phyloP scores from a whole-genome alignment of 805 yeast species.

The Wickerhamomyces bovis region DNA sequence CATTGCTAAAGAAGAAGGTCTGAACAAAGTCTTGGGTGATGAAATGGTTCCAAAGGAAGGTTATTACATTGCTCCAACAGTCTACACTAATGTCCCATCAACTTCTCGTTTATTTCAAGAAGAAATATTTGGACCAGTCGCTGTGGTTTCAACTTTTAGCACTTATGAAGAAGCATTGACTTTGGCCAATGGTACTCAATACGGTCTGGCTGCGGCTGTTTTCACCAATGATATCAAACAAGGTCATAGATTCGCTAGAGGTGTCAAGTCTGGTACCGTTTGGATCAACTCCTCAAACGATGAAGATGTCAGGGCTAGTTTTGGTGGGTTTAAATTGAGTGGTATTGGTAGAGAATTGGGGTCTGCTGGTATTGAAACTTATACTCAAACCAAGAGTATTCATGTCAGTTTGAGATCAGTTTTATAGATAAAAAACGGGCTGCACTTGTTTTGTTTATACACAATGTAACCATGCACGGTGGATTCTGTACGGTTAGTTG shows the following conservation, averaged over 20 bases:
- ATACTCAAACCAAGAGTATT: conserved; percentile 72
- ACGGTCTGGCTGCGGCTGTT: conserved; percentile 80
- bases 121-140: conserved; percentile 89
- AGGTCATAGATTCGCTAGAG: conserved; percentile 59
- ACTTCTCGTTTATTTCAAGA: conserved; percentile 63
- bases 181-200: conserved; percentile 65
- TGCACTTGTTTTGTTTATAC: not conserved
- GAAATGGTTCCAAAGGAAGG: conserved; percentile 38
- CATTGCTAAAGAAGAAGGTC: conserved; percentile 46
- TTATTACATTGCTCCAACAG: conserved; percentile 67
- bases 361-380: conserved; percentile 60
- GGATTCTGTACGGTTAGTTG: too few relatives aligned
- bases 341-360: conserved; percentile 84
- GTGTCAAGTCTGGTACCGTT: conserved; percentile 59
- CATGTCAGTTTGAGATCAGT: conserved; percentile 35
- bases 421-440: not conserved
- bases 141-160: conserved; percentile 56
- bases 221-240: conserved; percentile 62
- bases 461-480: too few relatives aligned
- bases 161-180: conserved; percentile 62
- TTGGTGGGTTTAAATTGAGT: conserved; percentile 75
- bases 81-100: conserved; percentile 65
- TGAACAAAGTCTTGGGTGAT: conserved; percentile 37
- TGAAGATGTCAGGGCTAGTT: conserved; percentile 60
- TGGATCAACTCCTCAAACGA: conserved; percentile 68